Conservation (phyloP, 2,329 filamentous ascomycete species). For the Trichoderma atroviride region DNA sequence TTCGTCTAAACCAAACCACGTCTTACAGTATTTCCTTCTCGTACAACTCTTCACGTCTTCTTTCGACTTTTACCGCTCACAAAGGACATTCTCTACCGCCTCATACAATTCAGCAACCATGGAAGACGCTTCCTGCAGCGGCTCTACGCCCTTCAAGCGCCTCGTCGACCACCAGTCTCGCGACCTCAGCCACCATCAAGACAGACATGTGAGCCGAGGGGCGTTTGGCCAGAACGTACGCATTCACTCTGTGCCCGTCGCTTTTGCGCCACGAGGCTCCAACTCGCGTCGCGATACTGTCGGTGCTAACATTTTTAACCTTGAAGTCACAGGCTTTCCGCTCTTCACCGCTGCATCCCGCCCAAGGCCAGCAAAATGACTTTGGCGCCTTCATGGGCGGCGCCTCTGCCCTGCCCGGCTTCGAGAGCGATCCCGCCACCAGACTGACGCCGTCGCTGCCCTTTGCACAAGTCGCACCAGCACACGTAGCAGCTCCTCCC, state of each 20-base stretch:
- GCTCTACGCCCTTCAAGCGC: constrained; percentile 48
- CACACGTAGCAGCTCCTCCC: constrained; percentile 28
- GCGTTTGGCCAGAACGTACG: constrained; percentile 39
- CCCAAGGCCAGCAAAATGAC: constrained; percentile 36
- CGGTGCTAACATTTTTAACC: not conserved
- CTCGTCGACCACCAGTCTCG: constrained; percentile 47
- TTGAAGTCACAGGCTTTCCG: constrained; percentile 39
- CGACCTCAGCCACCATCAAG: constrained; percentile 47
- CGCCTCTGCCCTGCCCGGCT: constrained; percentile 34
- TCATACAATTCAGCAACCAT: constrained; percentile 32
- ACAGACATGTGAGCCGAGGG: constrained; percentile 41
- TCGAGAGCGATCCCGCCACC: constrained; percentile 40
- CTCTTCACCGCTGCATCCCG: constrained; percentile 35
- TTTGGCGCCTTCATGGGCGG: constrained; percentile 44
- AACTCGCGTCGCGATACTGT: not conserved
- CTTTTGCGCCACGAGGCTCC: not conserved
- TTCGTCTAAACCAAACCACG: not conserved
- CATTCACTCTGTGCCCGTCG: not conserved
- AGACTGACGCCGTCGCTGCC: constrained; percentile 41
- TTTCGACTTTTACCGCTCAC: not conserved
- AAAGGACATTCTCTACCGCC: not conserved
- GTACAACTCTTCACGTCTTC: not conserved
- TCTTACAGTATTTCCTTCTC: not conserved
- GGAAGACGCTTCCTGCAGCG: constrained; percentile 48
- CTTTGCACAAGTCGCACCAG: constrained; percentile 31